Percentiles rank a stretch among this genome's conserved stretches.
Evolutionary conservation across 192 early-diverging fungal species (phyloP).

Genomic region (Diversispora eburnea): DNA sequence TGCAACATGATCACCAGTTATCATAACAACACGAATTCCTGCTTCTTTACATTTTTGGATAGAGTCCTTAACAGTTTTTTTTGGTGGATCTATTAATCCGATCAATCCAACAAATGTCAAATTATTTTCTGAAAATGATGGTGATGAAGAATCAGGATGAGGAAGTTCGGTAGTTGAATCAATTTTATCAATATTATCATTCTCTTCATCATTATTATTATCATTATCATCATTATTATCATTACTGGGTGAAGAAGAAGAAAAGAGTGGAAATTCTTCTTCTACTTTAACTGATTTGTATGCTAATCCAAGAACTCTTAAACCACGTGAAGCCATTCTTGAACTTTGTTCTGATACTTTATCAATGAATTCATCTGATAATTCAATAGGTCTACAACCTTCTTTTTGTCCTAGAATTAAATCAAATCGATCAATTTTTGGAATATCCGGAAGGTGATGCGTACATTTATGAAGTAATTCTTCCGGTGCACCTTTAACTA

Average conservation of each 20-base stretch:
- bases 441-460: constrained; percentile 42
- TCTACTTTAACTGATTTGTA: constrained; percentile 55
- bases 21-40: constrained; percentile 95
- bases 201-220: constrained; percentile 43
- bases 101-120: constrained; percentile 87
- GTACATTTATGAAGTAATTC: constrained; percentile 71
- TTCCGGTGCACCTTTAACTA: constrained; percentile 93
- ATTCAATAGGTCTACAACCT: constrained; percentile 31
- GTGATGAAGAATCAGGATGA: constrained; percentile 33
- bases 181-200: too few relatives aligned
- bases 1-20: constrained; percentile 93
- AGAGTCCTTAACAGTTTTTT: constrained; percentile 75
- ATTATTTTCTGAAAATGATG: constrained; percentile 59
- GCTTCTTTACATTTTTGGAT: constrained; percentile 83
- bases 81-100: constrained; percentile 91
- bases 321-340: constrained; percentile 78
- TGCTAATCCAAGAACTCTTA: constrained; percentile 88
- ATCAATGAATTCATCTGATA: constrained; percentile 62
- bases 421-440: constrained; percentile 29
- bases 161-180: too few relatives aligned
- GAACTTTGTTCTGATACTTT: constrained; percentile 57
- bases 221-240: constrained; percentile 37
- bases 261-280: constrained; percentile 4
- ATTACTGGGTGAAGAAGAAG: constrained; percentile 33
- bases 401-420: constrained; percentile 32